These are phyloP conservation scores for Mucor mucedo DNA, from an alignment of 371 early-diverging fungal genomes.

Conservation along the genomic window DNA sequence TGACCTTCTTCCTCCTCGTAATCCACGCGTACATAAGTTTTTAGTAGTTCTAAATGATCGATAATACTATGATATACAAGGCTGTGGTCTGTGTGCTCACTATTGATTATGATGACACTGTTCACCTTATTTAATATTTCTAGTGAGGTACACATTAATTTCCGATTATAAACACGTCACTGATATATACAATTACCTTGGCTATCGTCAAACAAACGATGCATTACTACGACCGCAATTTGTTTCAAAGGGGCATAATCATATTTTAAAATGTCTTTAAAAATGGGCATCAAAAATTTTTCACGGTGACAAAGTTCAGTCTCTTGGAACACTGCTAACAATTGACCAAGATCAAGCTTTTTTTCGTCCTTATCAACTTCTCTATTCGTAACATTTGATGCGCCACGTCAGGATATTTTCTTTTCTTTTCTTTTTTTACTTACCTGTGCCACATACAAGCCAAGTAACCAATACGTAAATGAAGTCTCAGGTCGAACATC, in stretches of 20 bases:
- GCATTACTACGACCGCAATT: slow-evolving; percentile 54
- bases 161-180: neutral
- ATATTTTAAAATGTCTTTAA: slow-evolving; percentile 57
- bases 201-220: slow-evolving; percentile 51
- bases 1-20: neutral
- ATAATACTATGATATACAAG: neutral
- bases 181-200: slow-evolving; percentile 33
- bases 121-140: slow-evolving; percentile 38
- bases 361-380: neutral
- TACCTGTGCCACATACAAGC: slow-evolving; percentile 33
- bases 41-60: neutral
- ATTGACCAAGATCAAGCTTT: neutral
- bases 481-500: slow-evolving; percentile 49
- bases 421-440: neutral
- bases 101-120: neutral
- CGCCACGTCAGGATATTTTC: no score
- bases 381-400: no score
- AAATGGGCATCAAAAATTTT: slow-evolving; percentile 49
- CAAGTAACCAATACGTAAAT: slow-evolving; percentile 44
- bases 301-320: slow-evolving; percentile 40
- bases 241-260: slow-evolving; percentile 52
- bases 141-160: neutral
- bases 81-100: neutral
- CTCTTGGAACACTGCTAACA: slow-evolving; percentile 22
- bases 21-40: neutral